Base-by-base conservation (phyloP, 345 rosid genomes). In the Dimocarpus longan region DNA sequence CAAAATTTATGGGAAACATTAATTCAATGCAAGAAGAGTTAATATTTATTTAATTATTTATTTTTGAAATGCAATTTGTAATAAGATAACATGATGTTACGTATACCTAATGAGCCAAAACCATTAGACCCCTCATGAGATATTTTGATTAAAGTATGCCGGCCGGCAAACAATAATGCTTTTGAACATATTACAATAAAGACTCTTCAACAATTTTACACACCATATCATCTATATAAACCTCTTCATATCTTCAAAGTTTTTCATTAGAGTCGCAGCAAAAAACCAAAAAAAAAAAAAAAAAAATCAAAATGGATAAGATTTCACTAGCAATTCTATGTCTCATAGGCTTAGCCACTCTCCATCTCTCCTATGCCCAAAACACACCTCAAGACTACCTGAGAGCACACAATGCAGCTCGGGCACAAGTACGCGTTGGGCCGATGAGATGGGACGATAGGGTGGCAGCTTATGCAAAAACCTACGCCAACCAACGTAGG, bases 391-490 rank as follows among this genome's bases (percentile, higher is more conserved):
- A 81, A 64, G 89, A 84, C 80, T 88, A 81, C 70, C 75, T 91
- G 32, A 40, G 79, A 32, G 88, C 90, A 1, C 91, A 91, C 86
- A 91, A 89, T 39, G 75, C 56, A 1, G 91, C 91, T 43, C 87
- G 93, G 9, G 81, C 84, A 0, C 28, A 42, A 1, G 93, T 85
- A 0, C 82, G 76, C 24, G 90, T 89, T 19, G 82, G 75, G 2
- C 88, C 84, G 13, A 50, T 91, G 72, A 69, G 52, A 42, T 89
- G 93, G 94, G 87, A 91, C 80, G 16, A 63, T 19, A 63, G 26
- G 13, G 70, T 91, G 24, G 93, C 91, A 5, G 22, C 80, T 32
- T 88, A 81, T 43, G 91, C 93, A 12, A 85, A 68, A 50, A 77
- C 69, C 68, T 91, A 91, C 6, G 87, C 88, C 12, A 78, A 78